phyloP scores from a whole-genome alignment of 2,329 filamentous ascomycete species.

The Ceratocystis diversiconidia region DNA sequence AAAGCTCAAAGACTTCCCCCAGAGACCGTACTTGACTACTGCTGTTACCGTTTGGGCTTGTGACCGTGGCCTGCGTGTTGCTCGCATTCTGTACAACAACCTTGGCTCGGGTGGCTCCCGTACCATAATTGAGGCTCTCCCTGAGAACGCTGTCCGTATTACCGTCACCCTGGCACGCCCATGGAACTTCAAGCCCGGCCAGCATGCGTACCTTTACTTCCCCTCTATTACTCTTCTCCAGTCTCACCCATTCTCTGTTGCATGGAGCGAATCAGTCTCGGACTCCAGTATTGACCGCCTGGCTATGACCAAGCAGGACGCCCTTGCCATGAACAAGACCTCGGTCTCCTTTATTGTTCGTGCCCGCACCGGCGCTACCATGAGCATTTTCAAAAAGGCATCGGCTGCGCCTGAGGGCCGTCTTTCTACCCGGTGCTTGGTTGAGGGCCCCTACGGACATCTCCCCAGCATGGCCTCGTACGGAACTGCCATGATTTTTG shows the following conservation, averaged over 20 bases:
- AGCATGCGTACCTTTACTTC: slow-evolving; percentile 70
- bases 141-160: slow-evolving; percentile 59
- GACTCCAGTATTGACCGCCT: slow-evolving; percentile 38
- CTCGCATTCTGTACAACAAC: slow-evolving; percentile 50
- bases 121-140: slow-evolving; percentile 59
- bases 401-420: slow-evolving; percentile 44
- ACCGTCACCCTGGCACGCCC: slow-evolving; percentile 61
- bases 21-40: slow-evolving; percentile 44
- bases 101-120: slow-evolving; percentile 50
- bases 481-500: slow-evolving; percentile 65
- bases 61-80: slow-evolving; percentile 47
- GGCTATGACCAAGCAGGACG: slow-evolving; percentile 44
- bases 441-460: slow-evolving; percentile 67
- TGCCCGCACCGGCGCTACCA: slow-evolving; percentile 59
- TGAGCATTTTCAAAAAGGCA: slow-evolving; percentile 53
- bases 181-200: slow-evolving; percentile 61
- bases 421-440: slow-evolving; percentile 49
- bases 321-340: slow-evolving; percentile 45
- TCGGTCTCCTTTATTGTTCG: slow-evolving; percentile 59
- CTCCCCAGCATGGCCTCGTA: slow-evolving; percentile 59
- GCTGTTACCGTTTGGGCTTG: slow-evolving; percentile 52
- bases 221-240: slow-evolving; percentile 57
- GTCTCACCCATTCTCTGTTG: slow-evolving; percentile 66
- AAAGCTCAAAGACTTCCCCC: slow-evolving; percentile 38
- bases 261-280: slow-evolving; percentile 58